A percentile compares a stretch with the other conserved stretches of the same genome.
Conservation (phyloP, 1,139 yeast genomes). For the Suhomyces anneliseae region DNA sequence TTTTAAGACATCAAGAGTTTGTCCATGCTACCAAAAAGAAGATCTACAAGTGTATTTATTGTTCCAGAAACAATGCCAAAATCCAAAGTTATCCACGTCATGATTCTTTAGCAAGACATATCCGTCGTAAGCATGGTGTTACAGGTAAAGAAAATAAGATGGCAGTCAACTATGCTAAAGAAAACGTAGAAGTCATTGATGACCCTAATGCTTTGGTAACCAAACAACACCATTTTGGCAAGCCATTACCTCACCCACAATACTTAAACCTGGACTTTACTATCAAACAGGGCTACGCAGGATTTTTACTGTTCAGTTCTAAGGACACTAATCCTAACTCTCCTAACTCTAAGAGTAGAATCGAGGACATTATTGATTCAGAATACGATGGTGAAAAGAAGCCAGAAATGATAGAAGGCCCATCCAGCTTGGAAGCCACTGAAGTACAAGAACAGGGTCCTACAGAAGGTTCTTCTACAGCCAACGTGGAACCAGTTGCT, state of each 20-base stretch:
- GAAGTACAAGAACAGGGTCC: background rate
- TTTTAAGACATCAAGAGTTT: constrained; percentile 48
- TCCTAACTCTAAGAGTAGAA: constrained; percentile 8
- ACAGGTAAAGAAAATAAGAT: constrained; percentile 48
- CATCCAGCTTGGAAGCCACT: background rate
- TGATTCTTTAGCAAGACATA: constrained; percentile 48
- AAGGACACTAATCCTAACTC: constrained; percentile 12
- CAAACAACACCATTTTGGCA: constrained; percentile 17
- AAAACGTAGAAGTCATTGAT: constrained; percentile 41
- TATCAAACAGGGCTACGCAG: constrained; percentile 32
- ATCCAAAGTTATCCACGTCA: constrained; percentile 49
- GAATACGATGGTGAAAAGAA: background rate
- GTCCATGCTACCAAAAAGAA: constrained; percentile 50
- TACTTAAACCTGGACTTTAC: constrained; percentile 32
- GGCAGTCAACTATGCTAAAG: constrained; percentile 51
- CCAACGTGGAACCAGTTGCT: no score
- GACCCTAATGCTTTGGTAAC: constrained; percentile 22
- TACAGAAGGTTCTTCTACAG: background rate
- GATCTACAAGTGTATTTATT: constrained; percentile 45
- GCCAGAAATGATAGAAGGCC: background rate
- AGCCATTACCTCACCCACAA: constrained; percentile 35
- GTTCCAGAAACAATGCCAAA: constrained; percentile 37
- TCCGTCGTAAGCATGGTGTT: constrained; percentile 47
- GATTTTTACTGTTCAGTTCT: constrained; percentile 32
- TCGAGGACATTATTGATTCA: constrained; percentile 15